A percentile compares a stretch with the other conserved stretches of the same genome.
These are phyloP conservation scores for Lasiosphaeria ovina DNA, from an alignment of 495 filamentous ascomycete species.

Conservation along the genomic window DNA sequence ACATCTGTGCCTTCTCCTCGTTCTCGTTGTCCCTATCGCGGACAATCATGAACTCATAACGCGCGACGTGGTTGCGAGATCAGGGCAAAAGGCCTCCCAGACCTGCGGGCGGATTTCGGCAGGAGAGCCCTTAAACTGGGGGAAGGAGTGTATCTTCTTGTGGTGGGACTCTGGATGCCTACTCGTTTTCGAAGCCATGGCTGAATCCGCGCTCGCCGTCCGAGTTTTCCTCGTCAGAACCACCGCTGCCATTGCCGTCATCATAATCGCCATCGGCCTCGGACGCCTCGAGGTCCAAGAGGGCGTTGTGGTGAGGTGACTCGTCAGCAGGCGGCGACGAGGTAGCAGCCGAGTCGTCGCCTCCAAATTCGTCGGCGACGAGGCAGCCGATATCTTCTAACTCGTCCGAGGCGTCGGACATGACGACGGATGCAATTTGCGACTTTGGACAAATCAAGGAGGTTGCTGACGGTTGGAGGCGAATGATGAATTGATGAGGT, in stretches of 20 bases:
- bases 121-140: conserved; percentile 38
- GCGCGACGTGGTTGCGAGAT: conserved; percentile 29
- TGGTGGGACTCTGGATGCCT: background rate
- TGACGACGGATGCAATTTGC: background rate
- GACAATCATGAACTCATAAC: conserved; percentile 20
- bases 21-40: background rate
- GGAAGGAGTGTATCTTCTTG: conserved; percentile 33
- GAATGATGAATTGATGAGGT: too few species aligned
- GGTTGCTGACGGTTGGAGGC: too few species aligned
- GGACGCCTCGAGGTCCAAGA: conserved; percentile 16
- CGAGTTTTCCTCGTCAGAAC: too few species aligned
- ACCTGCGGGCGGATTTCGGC: conserved; percentile 39
- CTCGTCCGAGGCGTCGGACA: conserved; percentile 15
- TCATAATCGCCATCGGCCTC: conserved; percentile 7
- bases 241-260: conserved; percentile 8
- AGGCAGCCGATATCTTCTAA: conserved; percentile 10
- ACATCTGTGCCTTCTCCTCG: background rate
- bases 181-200: background rate
- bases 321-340: background rate
- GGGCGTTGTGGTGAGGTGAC: background rate
- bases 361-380: conserved; percentile 12
- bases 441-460: too few species aligned
- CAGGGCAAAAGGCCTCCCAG: conserved; percentile 42
- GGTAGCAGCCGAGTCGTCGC: background rate
- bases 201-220: background rate